Conservation (phyloP, 169 alveolate genomes). For the Neospora caninum region DNA sequence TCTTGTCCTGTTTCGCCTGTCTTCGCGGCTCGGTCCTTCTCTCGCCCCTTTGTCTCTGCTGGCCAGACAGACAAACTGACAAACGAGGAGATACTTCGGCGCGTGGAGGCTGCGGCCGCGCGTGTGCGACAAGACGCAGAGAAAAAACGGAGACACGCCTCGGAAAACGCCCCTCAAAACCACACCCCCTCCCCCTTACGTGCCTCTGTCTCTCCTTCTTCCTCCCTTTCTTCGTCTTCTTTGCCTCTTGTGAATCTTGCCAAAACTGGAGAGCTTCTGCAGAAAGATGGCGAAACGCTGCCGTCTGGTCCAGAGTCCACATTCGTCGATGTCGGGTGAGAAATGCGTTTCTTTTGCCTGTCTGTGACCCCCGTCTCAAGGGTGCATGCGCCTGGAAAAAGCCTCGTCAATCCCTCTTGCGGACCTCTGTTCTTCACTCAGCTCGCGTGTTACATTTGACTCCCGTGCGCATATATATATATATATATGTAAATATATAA, state of each 20-base stretch:
- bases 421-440: too few relatives aligned
- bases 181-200: neutral
- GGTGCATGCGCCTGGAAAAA: too few relatives aligned
- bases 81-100: neutral
- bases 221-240: neutral
- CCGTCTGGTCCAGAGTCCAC: neutral
- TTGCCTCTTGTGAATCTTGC: neutral
- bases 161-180: neutral
- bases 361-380: too few relatives aligned
- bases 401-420: too few relatives aligned
- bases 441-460: too few relatives aligned
- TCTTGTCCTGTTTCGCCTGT: too few relatives aligned
- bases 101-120: neutral
- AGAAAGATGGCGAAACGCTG: neutral
- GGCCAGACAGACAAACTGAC: neutral
- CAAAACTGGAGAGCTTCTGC: neutral
- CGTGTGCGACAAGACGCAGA: neutral
- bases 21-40: too few relatives aligned
- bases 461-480: too few relatives aligned
- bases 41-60: too few relatives aligned
- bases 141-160: neutral
- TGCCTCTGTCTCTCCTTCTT: neutral
- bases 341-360: neutral
- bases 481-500: neutral
- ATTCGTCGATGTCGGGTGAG: neutral